phyloP scores from a whole-genome alignment of 257 asterid genomes.

The Solanum gandarillasii region DNA sequence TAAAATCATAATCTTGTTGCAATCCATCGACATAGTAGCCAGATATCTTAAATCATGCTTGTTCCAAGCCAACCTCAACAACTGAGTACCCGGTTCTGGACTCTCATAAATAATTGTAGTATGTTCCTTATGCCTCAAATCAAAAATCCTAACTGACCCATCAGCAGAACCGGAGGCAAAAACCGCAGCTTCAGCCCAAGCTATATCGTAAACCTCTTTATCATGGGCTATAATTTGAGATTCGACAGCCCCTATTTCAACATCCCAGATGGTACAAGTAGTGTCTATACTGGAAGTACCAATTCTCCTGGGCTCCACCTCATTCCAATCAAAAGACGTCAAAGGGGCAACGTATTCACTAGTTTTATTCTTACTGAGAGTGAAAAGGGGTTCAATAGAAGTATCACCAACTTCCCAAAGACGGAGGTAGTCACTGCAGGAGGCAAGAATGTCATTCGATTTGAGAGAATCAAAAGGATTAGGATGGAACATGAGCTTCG shows the following conservation, averaged over 20 bases:
- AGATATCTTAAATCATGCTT: conserved; percentile 89
- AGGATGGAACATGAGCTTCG: conserved; percentile 73
- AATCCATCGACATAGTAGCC: conserved; percentile 77
- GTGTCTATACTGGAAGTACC: conserved; percentile 87
- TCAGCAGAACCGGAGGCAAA: conserved; percentile 87
- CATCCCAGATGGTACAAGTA: conserved; percentile 84
- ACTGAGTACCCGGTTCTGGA: conserved; percentile 62
- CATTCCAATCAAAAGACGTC: conserved; percentile 93
- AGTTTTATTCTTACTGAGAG: conserved; percentile 54
- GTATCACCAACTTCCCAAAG: conserved; percentile 56
- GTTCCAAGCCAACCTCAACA: conserved; percentile 87
- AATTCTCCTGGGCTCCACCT: conserved; percentile 59
- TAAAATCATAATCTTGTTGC: conserved; percentile 65
- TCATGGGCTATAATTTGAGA: conserved; percentile 80
- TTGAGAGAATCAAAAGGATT: conserved; percentile 23
- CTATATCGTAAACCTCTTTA: conserved; percentile 90
- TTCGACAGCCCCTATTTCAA: conserved; percentile 66
- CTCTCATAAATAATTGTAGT: conserved; percentile 74
- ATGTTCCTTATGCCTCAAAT: conserved; percentile 82
- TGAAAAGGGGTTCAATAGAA: conserved; percentile 26
- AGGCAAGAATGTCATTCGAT: conserved; percentile 53
- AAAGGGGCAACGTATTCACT: conserved; percentile 75
- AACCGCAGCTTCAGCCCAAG: conserved; percentile 88
- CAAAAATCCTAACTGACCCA: conserved; percentile 78
- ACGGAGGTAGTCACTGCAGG: conserved; percentile 88